Conservation (phyloP, 2,329 filamentous ascomycete species). For the Alternaria hordeiaustralica region DNA sequence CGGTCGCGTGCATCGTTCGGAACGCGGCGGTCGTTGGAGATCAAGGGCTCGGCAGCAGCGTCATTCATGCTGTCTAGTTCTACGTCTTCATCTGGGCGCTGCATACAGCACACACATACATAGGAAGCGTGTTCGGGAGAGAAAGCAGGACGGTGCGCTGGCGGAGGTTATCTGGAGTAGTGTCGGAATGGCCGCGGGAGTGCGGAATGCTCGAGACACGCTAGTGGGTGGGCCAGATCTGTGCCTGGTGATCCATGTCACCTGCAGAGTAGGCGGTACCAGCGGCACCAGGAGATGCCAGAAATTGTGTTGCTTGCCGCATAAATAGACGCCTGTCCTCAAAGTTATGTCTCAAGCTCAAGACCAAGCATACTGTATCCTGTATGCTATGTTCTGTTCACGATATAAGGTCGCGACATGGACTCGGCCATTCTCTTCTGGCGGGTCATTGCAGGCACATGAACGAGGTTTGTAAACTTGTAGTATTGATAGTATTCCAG, state of each 20-base stretch:
- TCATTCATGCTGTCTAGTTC: conserved; percentile 40
- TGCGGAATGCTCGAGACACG: conserved; percentile 12
- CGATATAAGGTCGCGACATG: background rate
- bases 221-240: conserved; percentile 10
- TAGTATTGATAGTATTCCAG: conserved; percentile 8
- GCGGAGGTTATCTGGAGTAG: conserved; percentile 12
- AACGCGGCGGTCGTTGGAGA: conserved; percentile 22
- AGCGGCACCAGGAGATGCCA: background rate
- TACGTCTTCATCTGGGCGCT: conserved; percentile 21
- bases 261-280: background rate
- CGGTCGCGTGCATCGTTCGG: conserved; percentile 11
- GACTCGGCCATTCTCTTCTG: background rate
- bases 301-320: background rate
- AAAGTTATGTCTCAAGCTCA: too few species aligned
- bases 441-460: background rate
- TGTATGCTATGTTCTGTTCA: background rate
- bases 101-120: conserved; percentile 4
- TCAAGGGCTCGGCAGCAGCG: conserved; percentile 42
- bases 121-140: background rate
- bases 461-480: background rate
- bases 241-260: conserved; percentile 16
- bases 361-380: background rate
- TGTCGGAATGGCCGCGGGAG: conserved; percentile 13
- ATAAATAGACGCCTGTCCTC: too few species aligned
- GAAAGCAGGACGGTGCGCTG: background rate